These are phyloP conservation scores for Rutstroemia sp. DNA, from an alignment of 2,329 filamentous ascomycete genomes.

Conservation along the genomic window DNA sequence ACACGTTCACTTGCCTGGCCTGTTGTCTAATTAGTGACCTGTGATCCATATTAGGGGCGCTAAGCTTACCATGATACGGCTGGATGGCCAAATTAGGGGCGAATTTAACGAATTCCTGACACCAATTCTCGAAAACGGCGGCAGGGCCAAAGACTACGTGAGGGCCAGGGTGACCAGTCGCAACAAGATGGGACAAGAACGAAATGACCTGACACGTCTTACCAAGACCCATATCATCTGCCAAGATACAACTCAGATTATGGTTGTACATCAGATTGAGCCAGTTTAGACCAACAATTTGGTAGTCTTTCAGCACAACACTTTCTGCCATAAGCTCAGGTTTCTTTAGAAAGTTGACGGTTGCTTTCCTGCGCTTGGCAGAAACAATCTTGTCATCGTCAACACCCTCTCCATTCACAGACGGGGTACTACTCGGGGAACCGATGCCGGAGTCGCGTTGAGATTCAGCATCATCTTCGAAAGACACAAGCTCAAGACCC, in stretches of 20 bases:
- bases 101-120: constrained; percentile 82
- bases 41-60: not conserved
- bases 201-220: constrained; percentile 97
- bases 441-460: constrained; percentile 60
- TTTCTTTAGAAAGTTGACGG: constrained; percentile 37
- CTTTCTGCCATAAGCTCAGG: constrained; percentile 71
- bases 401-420: constrained; percentile 32
- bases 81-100: constrained; percentile 68
- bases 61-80: constrained; percentile 50
- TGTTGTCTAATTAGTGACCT: constrained; percentile 17
- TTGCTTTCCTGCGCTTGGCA: constrained; percentile 17
- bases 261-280: constrained; percentile 75
- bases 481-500: constrained; percentile 45
- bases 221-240: constrained; percentile 94
- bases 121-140: constrained; percentile 94
- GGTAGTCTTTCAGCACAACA: constrained; percentile 82
- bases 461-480: constrained; percentile 29
- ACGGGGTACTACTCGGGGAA: constrained; percentile 43
- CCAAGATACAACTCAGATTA: constrained; percentile 79
- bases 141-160: constrained; percentile 86
- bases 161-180: constrained; percentile 59
- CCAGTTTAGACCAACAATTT: constrained; percentile 94
- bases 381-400: constrained; percentile 36
- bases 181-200: constrained; percentile 76
- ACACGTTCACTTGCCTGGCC: constrained; percentile 61